A percentile compares a stretch with the other conserved stretches of the same genome.
phyloP scores from a whole-genome alignment of 495 filamentous ascomycete genomes.

The Hypoxylon trugodes region DNA sequence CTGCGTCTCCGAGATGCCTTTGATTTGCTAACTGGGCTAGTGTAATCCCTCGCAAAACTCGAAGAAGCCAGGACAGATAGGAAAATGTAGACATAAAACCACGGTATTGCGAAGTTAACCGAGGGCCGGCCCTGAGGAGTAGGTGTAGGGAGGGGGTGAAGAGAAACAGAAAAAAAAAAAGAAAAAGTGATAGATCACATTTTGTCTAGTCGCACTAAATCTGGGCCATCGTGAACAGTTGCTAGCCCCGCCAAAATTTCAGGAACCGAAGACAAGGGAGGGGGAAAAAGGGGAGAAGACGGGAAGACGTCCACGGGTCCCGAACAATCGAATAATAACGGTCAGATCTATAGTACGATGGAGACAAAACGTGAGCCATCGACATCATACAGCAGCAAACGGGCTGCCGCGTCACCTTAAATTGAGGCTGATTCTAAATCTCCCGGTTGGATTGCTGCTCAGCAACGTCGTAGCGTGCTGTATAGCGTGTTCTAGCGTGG shows the following conservation, averaged over 20 bases:
- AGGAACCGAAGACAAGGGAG: slow-evolving; percentile 29
- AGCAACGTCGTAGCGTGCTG: slow-evolving; percentile 28
- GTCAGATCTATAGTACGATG: slow-evolving; percentile 23
- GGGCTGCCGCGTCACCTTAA: slow-evolving; percentile 32
- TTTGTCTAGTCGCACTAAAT: slow-evolving; percentile 24
- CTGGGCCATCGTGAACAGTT: slow-evolving; percentile 31
- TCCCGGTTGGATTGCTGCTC: slow-evolving; percentile 35
- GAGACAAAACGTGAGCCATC: slow-evolving; percentile 19
- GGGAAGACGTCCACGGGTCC: slow-evolving; percentile 20
- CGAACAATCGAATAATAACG: slow-evolving; percentile 27
- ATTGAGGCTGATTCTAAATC: slow-evolving; percentile 43
- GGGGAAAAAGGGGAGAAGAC: slow-evolving; percentile 13
- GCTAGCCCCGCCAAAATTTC: slow-evolving; percentile 34
- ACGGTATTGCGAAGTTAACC: slow-evolving; percentile 22
- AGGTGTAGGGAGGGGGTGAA: slow-evolving; percentile 4
- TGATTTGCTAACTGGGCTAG: slow-evolving; percentile 32
- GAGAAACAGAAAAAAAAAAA: background rate
- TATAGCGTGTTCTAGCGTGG: too few relatives aligned
- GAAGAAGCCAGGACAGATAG: slow-evolving; percentile 10
- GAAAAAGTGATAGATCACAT: slow-evolving; percentile 36
- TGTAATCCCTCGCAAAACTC: slow-evolving; percentile 11
- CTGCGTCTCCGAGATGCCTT: slow-evolving; percentile 29
- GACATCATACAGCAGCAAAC: slow-evolving; percentile 31
- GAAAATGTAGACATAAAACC: slow-evolving; percentile 20
- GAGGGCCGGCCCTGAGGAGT: slow-evolving; percentile 12